Conservation (phyloP, 1,284 basidiomycete genomes). For the Papiliotrema laurentii region DNA sequence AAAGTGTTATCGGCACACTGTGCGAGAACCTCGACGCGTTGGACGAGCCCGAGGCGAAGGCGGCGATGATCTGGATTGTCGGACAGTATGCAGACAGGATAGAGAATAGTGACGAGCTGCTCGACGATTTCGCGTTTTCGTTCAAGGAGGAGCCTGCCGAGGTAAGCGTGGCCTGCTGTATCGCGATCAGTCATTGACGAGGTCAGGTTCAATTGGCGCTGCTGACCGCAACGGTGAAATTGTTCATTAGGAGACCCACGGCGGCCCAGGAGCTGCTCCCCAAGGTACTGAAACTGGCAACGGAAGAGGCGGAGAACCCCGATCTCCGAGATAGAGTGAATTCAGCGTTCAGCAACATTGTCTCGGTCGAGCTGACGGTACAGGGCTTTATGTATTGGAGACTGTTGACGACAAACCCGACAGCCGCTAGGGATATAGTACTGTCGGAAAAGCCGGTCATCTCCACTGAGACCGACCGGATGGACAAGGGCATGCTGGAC, state of each 20-base stretch:
- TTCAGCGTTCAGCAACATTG: no score
- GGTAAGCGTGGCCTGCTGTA: constrained; percentile 51
- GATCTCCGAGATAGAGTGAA: constrained; percentile 75
- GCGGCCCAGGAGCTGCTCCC: constrained; percentile 86
- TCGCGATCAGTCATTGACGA: no score
- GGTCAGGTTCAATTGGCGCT: constrained; percentile 86
- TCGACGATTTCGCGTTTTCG: constrained; percentile 82
- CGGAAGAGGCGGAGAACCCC: constrained; percentile 93
- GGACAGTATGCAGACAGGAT: constrained; percentile 97
- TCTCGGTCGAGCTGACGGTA: no score
- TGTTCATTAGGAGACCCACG: constrained; percentile 92
- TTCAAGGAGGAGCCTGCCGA: constrained; percentile 92
- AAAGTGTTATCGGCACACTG: constrained; percentile 90
- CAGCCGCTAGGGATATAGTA: constrained; percentile 85
- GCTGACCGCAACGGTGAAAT: constrained; percentile 91
- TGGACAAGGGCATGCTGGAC: constrained; percentile 92
- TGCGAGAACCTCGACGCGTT: constrained; percentile 94
- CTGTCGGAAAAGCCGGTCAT: constrained; percentile 91
- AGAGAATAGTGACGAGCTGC: constrained; percentile 88
- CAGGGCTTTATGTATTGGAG: constrained; percentile 97
- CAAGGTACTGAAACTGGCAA: constrained; percentile 83
- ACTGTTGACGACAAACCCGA: constrained; percentile 87
- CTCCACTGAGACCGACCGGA: constrained; percentile 94
- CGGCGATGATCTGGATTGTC: constrained; percentile 97
- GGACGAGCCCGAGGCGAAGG: constrained; percentile 97